Base-by-base conservation (phyloP, 768 basidiomycete genomes). In the Holtermannia corniformis region DNA sequence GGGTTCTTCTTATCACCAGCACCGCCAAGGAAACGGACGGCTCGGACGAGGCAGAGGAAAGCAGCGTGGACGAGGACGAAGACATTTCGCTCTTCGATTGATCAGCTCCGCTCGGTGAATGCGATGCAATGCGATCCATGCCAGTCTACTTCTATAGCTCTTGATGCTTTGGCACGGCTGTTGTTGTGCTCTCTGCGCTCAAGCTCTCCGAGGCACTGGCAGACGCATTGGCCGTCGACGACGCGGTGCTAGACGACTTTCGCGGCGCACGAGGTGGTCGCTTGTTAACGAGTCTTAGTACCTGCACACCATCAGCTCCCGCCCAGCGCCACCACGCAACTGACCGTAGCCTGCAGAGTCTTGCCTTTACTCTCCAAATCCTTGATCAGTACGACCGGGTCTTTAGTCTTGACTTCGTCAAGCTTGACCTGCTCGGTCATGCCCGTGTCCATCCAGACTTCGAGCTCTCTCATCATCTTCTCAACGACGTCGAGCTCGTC, bases 351-450 rank as follows among this genome's bases (percentile, higher is more conserved):
- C 77, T 93, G 89, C 28, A 95, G 75, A 42, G 78, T 78, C 78
- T 84, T 86, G 23, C 86, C 85, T 51, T 85, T 78, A 51, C 82
- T 82, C 74, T 83, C 84, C 81, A 97, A 83, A 73, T 96, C 91
- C 60, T 75, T 79, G 47, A 84, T 85, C 73, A 82, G 79, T 26
- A 96, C 80, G n/a, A 85, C 85, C 2, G 91, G 89, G 65, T 95
- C 82, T 20, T 51, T 55, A 1, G 64, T 68, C 66, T 88, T 82
- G 62, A 86, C 80, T 67, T 77, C 73, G 72, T 83, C 79, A 46
- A 84, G 79, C 50, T 65, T 72, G 75, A 84, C 86, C 75, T 95
- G 92, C 73, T 81, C 82, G 75, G 86, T 84, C 13, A 91, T 84
- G 73, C 80, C 80, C 51, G 81, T 82, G 59, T 82, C 77, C 57